Conservation (phyloP, 495 filamentous ascomycete species). For the Neurospora hispaniola region DNA sequence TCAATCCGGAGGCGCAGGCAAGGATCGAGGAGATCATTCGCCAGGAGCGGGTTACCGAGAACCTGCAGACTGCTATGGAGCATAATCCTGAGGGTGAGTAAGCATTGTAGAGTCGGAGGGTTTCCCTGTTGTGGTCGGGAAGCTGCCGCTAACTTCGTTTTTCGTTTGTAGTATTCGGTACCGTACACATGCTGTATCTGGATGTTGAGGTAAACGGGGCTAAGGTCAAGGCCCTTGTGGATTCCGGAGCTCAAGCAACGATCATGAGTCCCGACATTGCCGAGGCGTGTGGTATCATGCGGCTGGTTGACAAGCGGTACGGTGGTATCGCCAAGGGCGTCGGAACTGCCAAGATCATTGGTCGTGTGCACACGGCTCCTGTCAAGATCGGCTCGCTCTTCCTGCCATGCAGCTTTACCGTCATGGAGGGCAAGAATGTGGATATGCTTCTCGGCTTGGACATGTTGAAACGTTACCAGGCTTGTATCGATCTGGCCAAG, state of each 20-base stretch:
- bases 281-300: constrained; percentile 88
- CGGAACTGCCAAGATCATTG: constrained; percentile 86
- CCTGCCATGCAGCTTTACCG: constrained; percentile 92
- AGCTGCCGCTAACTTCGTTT: not conserved
- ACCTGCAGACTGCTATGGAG: constrained; percentile 90
- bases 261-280: constrained; percentile 97
- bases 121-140: not conserved
- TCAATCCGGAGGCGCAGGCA: constrained; percentile 80
- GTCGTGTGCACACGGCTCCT: constrained; percentile 85
- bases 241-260: constrained; percentile 94
- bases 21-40: constrained; percentile 95
- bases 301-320: constrained; percentile 86
- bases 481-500: constrained; percentile 74
- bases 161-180: constrained; percentile 60
- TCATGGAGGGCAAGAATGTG: constrained; percentile 99
- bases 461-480: constrained; percentile 92
- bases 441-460: constrained; percentile 89
- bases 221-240: constrained; percentile 91
- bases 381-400: constrained; percentile 86
- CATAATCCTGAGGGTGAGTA: constrained; percentile 82
- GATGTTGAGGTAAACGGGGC: constrained; percentile 89
- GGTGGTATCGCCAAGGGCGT: constrained; percentile 87
- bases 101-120: not conserved
- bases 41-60: constrained; percentile 85
- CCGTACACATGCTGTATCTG: constrained; percentile 92